Percentiles rank a stretch among this genome's conserved stretches.
Evolutionary conservation across 495 filamentous ascomycete genomes (phyloP).

Genomic region (Penicillium macrosclerotiorum): DNA sequence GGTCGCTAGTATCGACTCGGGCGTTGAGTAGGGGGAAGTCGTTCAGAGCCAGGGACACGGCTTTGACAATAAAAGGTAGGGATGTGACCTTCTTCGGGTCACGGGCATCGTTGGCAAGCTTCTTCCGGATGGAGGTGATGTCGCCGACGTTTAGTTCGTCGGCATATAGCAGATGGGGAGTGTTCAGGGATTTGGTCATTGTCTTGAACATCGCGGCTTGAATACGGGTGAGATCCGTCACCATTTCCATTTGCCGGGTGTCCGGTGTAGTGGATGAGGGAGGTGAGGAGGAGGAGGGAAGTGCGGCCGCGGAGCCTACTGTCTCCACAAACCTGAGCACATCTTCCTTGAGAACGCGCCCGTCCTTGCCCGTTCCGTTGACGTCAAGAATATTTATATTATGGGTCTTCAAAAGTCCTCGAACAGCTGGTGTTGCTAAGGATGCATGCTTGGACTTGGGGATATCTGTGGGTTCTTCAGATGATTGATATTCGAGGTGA

Average conservation of each 20-base stretch:
- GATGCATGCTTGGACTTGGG: conserved; percentile 56
- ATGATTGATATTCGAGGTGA: conserved; percentile 2
- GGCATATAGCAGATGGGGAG: conserved; percentile 91
- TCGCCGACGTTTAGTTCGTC: conserved; percentile 78
- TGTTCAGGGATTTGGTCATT: conserved; percentile 90
- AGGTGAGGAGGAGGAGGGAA: conserved; percentile 2
- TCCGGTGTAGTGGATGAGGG: conserved; percentile 18
- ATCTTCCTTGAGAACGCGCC: conserved; percentile 90
- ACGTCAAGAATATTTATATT: conserved; percentile 74
- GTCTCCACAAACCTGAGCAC: conserved; percentile 65
- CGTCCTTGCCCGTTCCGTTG: conserved; percentile 84
- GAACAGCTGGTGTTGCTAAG: conserved; percentile 89
- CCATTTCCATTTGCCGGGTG: conserved; percentile 61
- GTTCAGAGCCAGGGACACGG: conserved; percentile 78
- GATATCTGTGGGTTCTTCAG: background rate
- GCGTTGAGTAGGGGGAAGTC: conserved; percentile 86
- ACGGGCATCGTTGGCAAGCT: conserved; percentile 48
- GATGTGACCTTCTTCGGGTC: conserved; percentile 69
- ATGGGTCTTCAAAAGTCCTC: conserved; percentile 77
- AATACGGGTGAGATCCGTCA: conserved; percentile 65
- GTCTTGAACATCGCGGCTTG: conserved; percentile 95
- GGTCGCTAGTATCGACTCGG: conserved; percentile 61
- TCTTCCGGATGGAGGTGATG: conserved; percentile 65
- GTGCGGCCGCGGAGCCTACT: conserved; percentile 19
- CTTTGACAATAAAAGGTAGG: conserved; percentile 94